Percentiles rank a stretch among this genome's conserved stretches.
These are phyloP conservation scores for Emericellopsis atlantica DNA, from an alignment of 2,329 filamentous ascomycete genomes.

Conservation along the genomic window DNA sequence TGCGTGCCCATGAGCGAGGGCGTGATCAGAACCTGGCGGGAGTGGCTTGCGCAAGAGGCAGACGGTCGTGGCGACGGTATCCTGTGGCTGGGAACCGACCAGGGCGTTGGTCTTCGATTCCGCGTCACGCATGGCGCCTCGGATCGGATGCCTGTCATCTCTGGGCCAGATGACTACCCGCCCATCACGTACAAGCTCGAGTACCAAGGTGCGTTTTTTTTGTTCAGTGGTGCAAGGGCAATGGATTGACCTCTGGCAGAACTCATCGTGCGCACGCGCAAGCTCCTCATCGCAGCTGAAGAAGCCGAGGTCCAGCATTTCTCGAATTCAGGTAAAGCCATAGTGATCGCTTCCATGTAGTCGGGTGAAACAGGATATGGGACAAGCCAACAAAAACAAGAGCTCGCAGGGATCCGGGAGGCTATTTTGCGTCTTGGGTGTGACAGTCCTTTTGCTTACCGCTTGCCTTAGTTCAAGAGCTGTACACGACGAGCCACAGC, in stretches of 20 bases:
- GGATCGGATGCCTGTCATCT: conserved; percentile 38
- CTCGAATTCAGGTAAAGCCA: conserved; percentile 49
- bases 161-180: conserved; percentile 47
- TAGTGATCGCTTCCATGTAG: conserved; percentile 42
- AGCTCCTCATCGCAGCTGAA: conserved; percentile 54
- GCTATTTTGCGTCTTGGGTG: too few relatives aligned
- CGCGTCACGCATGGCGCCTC: conserved; percentile 30
- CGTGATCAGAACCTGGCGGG: conserved; percentile 57
- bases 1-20: conserved; percentile 55
- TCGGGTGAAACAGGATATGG: too few relatives aligned
- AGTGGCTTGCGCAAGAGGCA: conserved; percentile 46
- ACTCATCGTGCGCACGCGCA: conserved; percentile 50
- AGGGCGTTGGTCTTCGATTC: conserved; percentile 57
- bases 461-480: too few relatives aligned
- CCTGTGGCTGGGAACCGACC: conserved; percentile 54
- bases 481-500: too few relatives aligned
- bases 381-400: too few relatives aligned
- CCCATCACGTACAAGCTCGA: conserved; percentile 58
- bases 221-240: neutral
- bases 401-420: too few relatives aligned
- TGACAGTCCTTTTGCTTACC: too few relatives aligned
- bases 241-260: conserved; percentile 30
- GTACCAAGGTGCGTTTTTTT: conserved; percentile 41
- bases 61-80: conserved; percentile 20
- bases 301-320: conserved; percentile 47